These are phyloP conservation scores for Haplographium delicatum DNA, from an alignment of 495 filamentous ascomycete genomes.

Conservation along the genomic window DNA sequence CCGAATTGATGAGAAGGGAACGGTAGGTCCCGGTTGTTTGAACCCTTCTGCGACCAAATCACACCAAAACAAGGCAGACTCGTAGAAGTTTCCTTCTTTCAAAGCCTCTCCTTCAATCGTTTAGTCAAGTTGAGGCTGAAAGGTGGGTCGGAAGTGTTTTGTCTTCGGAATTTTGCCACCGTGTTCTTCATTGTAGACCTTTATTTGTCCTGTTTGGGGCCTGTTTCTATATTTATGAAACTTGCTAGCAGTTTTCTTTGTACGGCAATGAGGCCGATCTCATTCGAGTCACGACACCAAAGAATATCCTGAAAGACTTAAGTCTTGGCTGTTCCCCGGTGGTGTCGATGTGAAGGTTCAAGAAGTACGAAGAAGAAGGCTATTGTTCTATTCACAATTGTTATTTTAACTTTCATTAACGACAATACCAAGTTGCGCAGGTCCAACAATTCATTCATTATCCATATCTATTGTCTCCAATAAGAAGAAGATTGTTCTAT, in stretches of 20 bases:
- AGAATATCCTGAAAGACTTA: slow-evolving; percentile 1
- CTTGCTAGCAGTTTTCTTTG: background rate
- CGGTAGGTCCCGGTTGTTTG: background rate
- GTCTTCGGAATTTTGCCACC: background rate
- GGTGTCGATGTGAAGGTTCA: no score
- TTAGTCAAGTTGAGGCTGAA: background rate
- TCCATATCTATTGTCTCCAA: background rate
- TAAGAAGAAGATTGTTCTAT: background rate
- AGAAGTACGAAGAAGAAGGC: background rate
- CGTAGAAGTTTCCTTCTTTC: background rate
- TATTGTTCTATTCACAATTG: slow-evolving; percentile 3
- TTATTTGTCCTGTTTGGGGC: background rate
- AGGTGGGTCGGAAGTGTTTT: background rate
- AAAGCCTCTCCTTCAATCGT: slow-evolving; percentile 8
- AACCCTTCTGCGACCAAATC: background rate
- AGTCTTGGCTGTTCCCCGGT: no score
- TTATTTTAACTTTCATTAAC: background rate
- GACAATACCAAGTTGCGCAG: slow-evolving; percentile 1
- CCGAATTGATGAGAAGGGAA: background rate
- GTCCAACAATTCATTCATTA: slow-evolving; percentile 5
- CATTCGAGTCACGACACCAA: background rate
- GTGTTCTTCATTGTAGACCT: background rate
- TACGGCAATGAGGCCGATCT: background rate
- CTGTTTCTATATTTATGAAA: slow-evolving; percentile 3
- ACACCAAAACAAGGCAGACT: background rate